Conservation (phyloP, 1,284 basidiomycete species). For the Athelia psychrophila region DNA sequence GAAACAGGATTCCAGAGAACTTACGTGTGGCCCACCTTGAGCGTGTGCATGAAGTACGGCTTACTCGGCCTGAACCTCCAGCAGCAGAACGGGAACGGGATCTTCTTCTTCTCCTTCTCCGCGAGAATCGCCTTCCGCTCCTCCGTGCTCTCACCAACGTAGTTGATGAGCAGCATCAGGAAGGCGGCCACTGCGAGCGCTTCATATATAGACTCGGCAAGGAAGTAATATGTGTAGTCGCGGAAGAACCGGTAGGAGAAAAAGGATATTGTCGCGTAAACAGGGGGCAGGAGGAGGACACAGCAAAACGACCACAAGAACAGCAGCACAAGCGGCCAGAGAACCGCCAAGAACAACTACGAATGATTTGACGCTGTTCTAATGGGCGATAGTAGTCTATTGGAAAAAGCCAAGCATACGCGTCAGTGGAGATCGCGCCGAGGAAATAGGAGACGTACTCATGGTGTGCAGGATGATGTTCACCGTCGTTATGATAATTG, state of each 20-base stretch:
- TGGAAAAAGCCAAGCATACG: not conserved
- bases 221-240: constrained; percentile 78
- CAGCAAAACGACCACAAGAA: too few relatives aligned
- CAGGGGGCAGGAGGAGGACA: constrained; percentile 78
- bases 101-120: constrained; percentile 74
- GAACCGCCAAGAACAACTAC: too few relatives aligned
- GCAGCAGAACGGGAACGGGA: constrained; percentile 76
- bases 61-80: constrained; percentile 83
- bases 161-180: constrained; percentile 83
- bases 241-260: constrained; percentile 85
- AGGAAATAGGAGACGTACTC: too few relatives aligned
- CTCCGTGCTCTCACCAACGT: constrained; percentile 67
- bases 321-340: too few relatives aligned
- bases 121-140: constrained; percentile 64
- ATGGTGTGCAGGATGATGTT: not conserved
- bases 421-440: not conserved
- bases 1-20: not conserved
- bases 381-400: not conserved
- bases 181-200: constrained; percentile 79
- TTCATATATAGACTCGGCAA: constrained; percentile 68
- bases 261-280: constrained; percentile 86
- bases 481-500: not conserved
- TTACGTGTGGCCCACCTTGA: constrained; percentile 41
- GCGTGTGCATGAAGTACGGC: constrained; percentile 85
- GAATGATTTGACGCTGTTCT: not conserved